Percentiles rank a stretch among this genome's conserved stretches.
phyloP scores from a whole-genome alignment of 768 basidiomycete species.

The Russula foetens region DNA sequence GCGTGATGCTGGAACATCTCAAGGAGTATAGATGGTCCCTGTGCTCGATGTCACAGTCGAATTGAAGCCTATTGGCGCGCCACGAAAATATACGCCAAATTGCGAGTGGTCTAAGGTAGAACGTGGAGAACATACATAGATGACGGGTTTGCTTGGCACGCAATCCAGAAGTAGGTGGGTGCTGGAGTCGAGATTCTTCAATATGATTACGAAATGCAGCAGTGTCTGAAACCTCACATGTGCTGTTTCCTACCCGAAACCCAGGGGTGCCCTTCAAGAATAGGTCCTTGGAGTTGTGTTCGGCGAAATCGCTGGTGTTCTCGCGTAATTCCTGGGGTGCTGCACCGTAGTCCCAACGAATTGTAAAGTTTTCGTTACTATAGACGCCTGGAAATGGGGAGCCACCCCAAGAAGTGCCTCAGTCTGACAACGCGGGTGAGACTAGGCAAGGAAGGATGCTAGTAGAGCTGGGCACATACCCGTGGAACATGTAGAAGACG shows the following conservation, averaged over 20 bases:
- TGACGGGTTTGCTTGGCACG: constrained; percentile 57
- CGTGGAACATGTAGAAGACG: constrained; percentile 82
- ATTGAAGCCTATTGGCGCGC: constrained; percentile 46
- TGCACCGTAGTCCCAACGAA: constrained; percentile 67
- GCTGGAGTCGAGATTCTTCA: constrained; percentile 59
- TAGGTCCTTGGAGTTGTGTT: constrained; percentile 71
- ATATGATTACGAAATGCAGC: constrained; percentile 52
- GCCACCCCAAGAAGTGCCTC: constrained; percentile 82
- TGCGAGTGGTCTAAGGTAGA: background rate
- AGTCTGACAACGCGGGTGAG: constrained; percentile 23
- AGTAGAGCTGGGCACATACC: constrained; percentile 32
- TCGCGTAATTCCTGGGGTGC: constrained; percentile 64
- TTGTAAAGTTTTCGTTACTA: constrained; percentile 28
- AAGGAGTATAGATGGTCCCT: constrained; percentile 50
- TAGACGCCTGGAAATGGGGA: constrained; percentile 73
- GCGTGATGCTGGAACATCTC: constrained; percentile 42
- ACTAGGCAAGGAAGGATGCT: background rate
- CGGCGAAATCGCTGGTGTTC: constrained; percentile 60
- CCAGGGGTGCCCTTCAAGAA: constrained; percentile 75
- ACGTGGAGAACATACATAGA: constrained; percentile 43
- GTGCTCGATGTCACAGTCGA: constrained; percentile 47
- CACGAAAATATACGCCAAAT: constrained; percentile 19
- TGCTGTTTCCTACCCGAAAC: constrained; percentile 62
- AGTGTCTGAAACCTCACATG: constrained; percentile 35
- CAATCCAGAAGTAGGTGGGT: constrained; percentile 65